Percentiles rank a stretch among this genome's conserved stretches.
phyloP scores from a whole-genome alignment of 768 basidiomycete species.

The Gloeophyllum trabeum region DNA sequence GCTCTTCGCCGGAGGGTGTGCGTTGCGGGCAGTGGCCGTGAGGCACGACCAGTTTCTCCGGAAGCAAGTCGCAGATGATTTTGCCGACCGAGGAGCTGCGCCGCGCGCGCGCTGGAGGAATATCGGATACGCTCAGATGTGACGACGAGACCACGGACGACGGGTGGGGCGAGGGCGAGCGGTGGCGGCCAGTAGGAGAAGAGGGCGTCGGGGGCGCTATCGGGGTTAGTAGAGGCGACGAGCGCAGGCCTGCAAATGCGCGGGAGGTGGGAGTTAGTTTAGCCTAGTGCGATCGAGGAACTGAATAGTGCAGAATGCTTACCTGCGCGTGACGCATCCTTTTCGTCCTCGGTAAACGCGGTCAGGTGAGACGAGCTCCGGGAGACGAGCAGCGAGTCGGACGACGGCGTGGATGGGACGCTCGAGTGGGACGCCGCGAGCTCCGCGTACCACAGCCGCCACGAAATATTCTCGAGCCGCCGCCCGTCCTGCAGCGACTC shows the following conservation, averaged over 20 bases:
- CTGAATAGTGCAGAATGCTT: no score
- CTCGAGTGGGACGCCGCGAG: constrained; percentile 27
- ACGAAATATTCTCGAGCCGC: constrained; percentile 78
- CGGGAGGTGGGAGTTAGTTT: no score
- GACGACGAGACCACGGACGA: neutral
- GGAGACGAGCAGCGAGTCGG: no score
- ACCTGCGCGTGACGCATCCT: neutral
- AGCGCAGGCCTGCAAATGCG: no score
- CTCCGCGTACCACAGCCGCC: constrained; percentile 75
- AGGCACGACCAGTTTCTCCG: constrained; percentile 22
- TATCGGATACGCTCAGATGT: constrained; percentile 1
- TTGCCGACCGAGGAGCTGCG: constrained; percentile 24
- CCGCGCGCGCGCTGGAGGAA: constrained; percentile 7
- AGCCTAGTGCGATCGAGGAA: no score
- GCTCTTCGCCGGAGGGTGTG: constrained; percentile 18
- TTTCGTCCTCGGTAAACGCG: neutral
- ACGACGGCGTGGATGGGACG: constrained; percentile 16
- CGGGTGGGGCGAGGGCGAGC: constrained; percentile 1
- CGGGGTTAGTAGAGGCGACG: neutral
- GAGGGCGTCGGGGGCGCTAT: neutral
- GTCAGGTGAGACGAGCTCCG: no score
- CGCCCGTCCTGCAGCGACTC: constrained; percentile 69
- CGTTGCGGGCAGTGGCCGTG: constrained; percentile 2
- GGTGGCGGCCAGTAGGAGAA: neutral
- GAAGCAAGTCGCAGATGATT: constrained; percentile 51